phyloP scores from a whole-genome alignment of 73 alveolate genomes.

The Tetrahymena borealis region DNA sequence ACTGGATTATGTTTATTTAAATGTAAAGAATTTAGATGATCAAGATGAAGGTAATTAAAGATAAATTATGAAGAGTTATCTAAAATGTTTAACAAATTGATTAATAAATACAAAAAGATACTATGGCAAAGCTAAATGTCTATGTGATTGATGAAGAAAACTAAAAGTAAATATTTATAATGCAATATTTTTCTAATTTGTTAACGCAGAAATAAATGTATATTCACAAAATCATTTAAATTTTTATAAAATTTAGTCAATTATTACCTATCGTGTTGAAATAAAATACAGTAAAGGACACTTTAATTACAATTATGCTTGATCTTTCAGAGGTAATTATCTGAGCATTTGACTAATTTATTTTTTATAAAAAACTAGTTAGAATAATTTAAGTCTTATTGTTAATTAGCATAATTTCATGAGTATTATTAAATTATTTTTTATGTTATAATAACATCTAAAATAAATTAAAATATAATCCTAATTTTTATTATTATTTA shows the following conservation, averaged over 20 bases:
- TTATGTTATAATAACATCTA: too few relatives aligned
- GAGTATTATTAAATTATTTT: too few relatives aligned
- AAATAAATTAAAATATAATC: too few relatives aligned
- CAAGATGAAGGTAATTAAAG: constrained; percentile 4
- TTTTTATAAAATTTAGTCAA: neutral
- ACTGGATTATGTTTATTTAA: constrained; percentile 28
- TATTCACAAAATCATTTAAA: neutral
- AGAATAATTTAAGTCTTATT: neutral
- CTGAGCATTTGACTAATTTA: neutral
- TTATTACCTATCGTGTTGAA: neutral
- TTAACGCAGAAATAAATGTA: too few relatives aligned
- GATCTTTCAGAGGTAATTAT: neutral
- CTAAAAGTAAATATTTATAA: neutral
- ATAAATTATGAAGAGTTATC: neutral
- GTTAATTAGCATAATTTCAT: neutral
- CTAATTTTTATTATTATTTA: neutral
- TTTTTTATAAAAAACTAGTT: neutral
- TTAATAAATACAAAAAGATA: neutral
- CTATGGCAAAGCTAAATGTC: constrained; percentile 29
- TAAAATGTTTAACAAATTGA: neutral
- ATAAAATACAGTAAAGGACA: neutral
- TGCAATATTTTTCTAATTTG: neutral
- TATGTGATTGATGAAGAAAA: constrained; percentile 30
- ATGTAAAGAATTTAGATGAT: constrained; percentile 26
- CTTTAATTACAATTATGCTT: neutral